Evolutionary conservation across 768 basidiomycete species (phyloP).

Genomic region (Amanita rimosa): DNA sequence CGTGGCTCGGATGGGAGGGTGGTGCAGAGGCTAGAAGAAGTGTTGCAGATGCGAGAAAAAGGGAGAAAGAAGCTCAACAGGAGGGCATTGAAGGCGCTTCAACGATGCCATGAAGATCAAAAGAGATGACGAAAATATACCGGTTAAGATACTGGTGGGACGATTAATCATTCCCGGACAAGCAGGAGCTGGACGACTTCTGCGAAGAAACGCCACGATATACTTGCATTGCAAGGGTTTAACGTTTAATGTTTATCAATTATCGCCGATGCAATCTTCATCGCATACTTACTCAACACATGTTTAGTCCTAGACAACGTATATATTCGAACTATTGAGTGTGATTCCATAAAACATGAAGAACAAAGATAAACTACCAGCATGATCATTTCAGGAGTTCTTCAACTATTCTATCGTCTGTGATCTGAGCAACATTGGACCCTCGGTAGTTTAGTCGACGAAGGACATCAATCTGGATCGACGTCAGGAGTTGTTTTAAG

Average conservation of each 20-base stretch:
- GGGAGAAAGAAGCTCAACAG: background rate
- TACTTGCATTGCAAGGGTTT: too few species aligned
- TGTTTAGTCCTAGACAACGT: background rate
- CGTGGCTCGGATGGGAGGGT: conserved; percentile 59
- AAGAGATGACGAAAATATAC: background rate
- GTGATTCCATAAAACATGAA: background rate
- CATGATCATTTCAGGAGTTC: conserved; percentile 56
- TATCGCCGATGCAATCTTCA: too few species aligned
- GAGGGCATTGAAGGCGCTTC: background rate
- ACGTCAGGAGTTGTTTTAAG: background rate
- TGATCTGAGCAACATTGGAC: conserved; percentile 65
- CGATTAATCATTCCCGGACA: too few species aligned
- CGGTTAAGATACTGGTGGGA: background rate
- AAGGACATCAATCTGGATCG: conserved; percentile 70
- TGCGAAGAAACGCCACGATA: too few species aligned
- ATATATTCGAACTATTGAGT: background rate
- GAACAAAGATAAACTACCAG: background rate
- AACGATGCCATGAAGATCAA: background rate
- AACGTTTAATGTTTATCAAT: too few species aligned
- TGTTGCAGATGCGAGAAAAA: conserved; percentile 18
- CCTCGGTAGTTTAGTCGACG: conserved; percentile 82
- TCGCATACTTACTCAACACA: background rate
- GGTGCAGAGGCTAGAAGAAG: conserved; percentile 33
- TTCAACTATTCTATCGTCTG: conserved; percentile 78
- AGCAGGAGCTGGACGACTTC: too few species aligned